phyloP scores from a whole-genome alignment of 345 rosid genomes.

The Eucalyptus grandis region DNA sequence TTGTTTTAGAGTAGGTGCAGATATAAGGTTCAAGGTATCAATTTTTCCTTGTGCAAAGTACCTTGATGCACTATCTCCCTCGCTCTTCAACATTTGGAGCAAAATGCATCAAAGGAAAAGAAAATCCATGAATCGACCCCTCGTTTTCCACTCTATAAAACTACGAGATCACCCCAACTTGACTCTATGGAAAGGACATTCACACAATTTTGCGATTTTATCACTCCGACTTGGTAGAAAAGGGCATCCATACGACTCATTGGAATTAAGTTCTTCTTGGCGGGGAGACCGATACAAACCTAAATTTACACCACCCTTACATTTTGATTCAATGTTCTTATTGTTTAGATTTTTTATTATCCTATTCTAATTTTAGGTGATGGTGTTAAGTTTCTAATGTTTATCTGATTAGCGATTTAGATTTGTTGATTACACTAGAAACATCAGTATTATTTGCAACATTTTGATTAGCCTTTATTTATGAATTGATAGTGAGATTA shows the following conservation, averaged over 20 bases:
- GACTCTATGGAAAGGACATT: neutral
- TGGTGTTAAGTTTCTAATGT: neutral
- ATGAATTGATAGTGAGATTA: neutral
- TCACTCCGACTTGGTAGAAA: neutral
- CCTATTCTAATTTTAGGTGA: neutral
- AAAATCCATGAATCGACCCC: neutral
- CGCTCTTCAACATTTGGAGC: neutral
- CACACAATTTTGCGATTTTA: neutral
- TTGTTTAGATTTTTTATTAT: neutral
- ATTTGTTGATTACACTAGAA: neutral
- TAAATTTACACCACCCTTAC: neutral
- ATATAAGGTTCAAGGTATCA: neutral
- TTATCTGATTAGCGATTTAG: neutral
- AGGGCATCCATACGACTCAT: neutral
- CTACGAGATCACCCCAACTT: neutral
- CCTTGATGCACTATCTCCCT: neutral
- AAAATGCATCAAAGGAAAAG: neutral
- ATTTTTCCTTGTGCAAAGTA: neutral
- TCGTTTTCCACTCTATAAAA: neutral
- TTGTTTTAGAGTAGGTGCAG: neutral
- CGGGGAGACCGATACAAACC: neutral
- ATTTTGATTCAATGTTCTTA: neutral
- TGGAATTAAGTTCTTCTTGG: neutral
- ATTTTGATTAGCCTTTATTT: neutral
- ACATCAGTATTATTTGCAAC: neutral